phyloP scores from a whole-genome alignment of 1,284 basidiomycete species.

The Neotropicomus parvogracilis region DNA sequence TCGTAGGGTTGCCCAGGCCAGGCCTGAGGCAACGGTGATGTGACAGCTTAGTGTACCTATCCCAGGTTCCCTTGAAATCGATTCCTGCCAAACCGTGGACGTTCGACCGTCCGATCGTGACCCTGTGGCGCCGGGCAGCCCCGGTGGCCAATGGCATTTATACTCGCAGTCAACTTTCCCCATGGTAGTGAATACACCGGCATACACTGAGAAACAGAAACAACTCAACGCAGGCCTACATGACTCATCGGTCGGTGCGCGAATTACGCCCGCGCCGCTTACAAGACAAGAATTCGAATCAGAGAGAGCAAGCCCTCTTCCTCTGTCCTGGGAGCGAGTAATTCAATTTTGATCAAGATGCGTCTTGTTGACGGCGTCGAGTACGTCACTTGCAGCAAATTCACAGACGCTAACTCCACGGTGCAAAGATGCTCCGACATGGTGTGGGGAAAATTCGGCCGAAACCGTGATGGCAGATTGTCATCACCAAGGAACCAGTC shows the following conservation, averaged over 20 bases:
- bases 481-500: background rate
- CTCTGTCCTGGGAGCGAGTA: too few relatives aligned
- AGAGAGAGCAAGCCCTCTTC: too few relatives aligned
- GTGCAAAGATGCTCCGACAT: background rate
- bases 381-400: background rate
- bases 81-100: background rate
- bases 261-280: too few relatives aligned
- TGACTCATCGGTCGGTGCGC: background rate
- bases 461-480: constrained; percentile 5
- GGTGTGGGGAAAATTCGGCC: constrained; percentile 13
- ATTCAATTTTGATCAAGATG: too few relatives aligned
- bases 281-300: too few relatives aligned
- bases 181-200: background rate
- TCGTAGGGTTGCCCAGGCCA: too few relatives aligned
- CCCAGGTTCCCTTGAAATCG: background rate
- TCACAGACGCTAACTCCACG: background rate
- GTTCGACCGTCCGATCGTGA: background rate
- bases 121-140: constrained; percentile 1
- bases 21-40: too few relatives aligned
- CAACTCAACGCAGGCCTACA: background rate
- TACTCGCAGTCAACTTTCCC: background rate
- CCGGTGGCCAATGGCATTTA: constrained; percentile 14
- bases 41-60: background rate
- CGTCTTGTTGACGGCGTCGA: background rate
- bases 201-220: background rate